phyloP scores from a whole-genome alignment of 768 basidiomycete species.

The Boletellus ananas region DNA sequence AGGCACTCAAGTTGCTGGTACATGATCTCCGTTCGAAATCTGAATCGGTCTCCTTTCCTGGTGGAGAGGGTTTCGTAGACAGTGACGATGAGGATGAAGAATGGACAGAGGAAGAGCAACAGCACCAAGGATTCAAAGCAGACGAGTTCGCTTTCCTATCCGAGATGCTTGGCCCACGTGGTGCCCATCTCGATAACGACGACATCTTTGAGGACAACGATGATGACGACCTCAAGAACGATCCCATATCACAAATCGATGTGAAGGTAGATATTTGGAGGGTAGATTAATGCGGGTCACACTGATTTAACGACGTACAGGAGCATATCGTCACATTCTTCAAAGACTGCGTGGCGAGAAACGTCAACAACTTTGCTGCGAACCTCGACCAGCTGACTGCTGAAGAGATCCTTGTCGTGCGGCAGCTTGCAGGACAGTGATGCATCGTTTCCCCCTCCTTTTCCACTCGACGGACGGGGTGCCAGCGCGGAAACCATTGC shows the following conservation, averaged over 20 bases:
- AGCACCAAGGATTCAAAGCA: slow-evolving; percentile 53
- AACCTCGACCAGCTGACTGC: slow-evolving; percentile 63
- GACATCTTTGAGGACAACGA: slow-evolving; percentile 68
- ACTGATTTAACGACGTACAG: slow-evolving; percentile 33
- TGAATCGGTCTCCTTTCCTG: slow-evolving; percentile 64
- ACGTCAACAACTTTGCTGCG: slow-evolving; percentile 58
- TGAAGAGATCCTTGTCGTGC: slow-evolving; percentile 70
- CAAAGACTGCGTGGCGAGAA: slow-evolving; percentile 59
- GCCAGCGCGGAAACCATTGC: not conserved
- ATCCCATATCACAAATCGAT: slow-evolving; percentile 85
- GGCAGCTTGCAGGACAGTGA: slow-evolving; percentile 39
- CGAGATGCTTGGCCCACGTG: slow-evolving; percentile 74
- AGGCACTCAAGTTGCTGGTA: slow-evolving; percentile 86
- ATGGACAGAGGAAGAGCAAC: slow-evolving; percentile 88
- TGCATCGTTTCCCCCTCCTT: not conserved
- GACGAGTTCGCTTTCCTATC: slow-evolving; percentile 85
- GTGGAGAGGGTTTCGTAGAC: slow-evolving; percentile 56
- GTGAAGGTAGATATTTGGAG: slow-evolving; percentile 47
- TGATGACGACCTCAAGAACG: slow-evolving; percentile 85
- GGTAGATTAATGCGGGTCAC: slow-evolving; percentile 14
- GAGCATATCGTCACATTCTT: slow-evolving; percentile 69
- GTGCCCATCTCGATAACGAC: slow-evolving; percentile 72
- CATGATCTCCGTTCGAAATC: slow-evolving; percentile 80
- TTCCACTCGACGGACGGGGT: too few relatives aligned
- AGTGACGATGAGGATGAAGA: slow-evolving; percentile 88